Evolutionary conservation across 2,329 filamentous ascomycete species (phyloP).

Genomic region (Onygena corvina): DNA sequence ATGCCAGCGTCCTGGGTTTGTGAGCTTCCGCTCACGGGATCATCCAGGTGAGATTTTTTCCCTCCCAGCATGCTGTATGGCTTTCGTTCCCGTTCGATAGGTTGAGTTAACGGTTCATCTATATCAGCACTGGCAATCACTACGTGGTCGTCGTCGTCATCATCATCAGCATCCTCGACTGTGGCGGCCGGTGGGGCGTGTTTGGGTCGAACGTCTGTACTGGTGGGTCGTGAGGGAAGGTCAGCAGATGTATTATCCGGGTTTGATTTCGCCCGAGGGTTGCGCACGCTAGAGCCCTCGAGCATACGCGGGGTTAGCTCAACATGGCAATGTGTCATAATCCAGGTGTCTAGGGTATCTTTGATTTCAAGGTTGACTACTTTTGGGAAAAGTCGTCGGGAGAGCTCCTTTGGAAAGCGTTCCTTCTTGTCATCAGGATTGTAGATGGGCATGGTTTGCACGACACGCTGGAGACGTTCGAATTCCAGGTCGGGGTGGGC

Average conservation of each 20-base stretch:
- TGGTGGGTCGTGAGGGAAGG: background rate
- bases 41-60: conserved; percentile 46
- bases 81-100: conserved; percentile 54
- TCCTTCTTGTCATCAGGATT: conserved; percentile 55
- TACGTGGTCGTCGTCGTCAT: conserved; percentile 29
- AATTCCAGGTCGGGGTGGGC: conserved; percentile 68
- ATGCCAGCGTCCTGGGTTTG: background rate
- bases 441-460: conserved; percentile 58
- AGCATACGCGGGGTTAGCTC: conserved; percentile 32
- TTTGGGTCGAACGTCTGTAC: conserved; percentile 15
- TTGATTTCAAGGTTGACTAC: conserved; percentile 45
- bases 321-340: conserved; percentile 43
- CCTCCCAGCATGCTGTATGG: conserved; percentile 51
- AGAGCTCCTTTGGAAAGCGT: conserved; percentile 66
- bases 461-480: conserved; percentile 54
- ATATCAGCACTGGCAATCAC: background rate
- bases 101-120: conserved; percentile 21
- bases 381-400: conserved; percentile 58
- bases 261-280: conserved; percentile 13
- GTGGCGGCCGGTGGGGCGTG: conserved; percentile 9
- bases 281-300: conserved; percentile 18
- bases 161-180: conserved; percentile 32
- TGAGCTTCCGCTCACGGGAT: background rate
- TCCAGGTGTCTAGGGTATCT: conserved; percentile 48
- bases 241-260: conserved; percentile 1